Base-by-base conservation (phyloP, 805 yeast genomes). In the Lachancea sp. region DNA sequence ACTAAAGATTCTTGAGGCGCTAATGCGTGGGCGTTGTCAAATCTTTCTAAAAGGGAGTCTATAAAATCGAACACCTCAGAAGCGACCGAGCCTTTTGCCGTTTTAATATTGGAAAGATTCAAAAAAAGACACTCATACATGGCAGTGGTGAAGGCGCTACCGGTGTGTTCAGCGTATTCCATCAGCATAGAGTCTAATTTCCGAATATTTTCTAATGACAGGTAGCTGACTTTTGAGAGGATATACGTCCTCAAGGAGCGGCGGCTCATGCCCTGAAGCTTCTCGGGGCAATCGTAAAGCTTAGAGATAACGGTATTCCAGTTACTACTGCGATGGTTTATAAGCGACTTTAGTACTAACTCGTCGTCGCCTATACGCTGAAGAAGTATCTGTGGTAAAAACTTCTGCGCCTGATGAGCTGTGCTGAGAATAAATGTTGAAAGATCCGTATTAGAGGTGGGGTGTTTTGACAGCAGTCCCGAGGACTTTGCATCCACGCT, bases 101-200 rank as follows among this genome's bases (percentile, higher is more conserved):
- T 49, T 16, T 30, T 38, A 8, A 49, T 17, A 11, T 45, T 46
- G 3, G 53, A 40, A 25, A 56, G 42, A 36, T 54, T 52, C 15
- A 32, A 23, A 29, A 58, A 54, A n/a, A 60, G 33, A 25, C 54
- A 46, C n/a, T 46, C 50, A 36, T 52, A 61, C 53, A 56, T 54
- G 19, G 41, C 29, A 9, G 31, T 34, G 22, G 41, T 43, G 26
- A 52, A 47, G 30, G 33, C 38, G 1, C 33, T 29, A 2, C 29
- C 29, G 20, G 56, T 54, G 6, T 45, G 34, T 2, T 39, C 38
- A 1, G 45, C 39, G 20, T 39, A 40, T 17, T 49, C 49, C 26
- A 49, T 20, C n/a, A 61, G 43, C 56, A 58, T 54, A 15, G 40
- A 34, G 34, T 59, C 63, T 23, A 59, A 37, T 20, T 45, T 45